phyloP scores from a whole-genome alignment of 176 grass and related monocot genomes.

The Oryza punctata region DNA sequence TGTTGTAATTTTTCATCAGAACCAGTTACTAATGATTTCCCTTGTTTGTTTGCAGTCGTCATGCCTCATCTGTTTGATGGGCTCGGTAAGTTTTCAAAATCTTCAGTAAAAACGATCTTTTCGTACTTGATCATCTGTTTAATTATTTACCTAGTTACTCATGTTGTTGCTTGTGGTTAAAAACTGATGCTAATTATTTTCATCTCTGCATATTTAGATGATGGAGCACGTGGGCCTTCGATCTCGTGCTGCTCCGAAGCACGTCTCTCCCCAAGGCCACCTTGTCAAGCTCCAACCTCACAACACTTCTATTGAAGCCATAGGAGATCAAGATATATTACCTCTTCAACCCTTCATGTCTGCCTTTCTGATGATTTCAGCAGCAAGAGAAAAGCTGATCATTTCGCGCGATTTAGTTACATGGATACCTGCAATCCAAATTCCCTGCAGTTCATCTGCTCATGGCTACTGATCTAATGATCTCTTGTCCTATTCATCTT shows the following conservation, averaged over 20 bases:
- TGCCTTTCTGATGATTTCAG: slow-evolving; percentile 15
- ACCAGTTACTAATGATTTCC: background rate
- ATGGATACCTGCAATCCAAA: slow-evolving; percentile 37
- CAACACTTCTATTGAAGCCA: slow-evolving; percentile 36
- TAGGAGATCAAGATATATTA: too few relatives aligned
- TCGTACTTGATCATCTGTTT: background rate
- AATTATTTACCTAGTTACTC: background rate
- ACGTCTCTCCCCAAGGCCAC: slow-evolving; percentile 65
- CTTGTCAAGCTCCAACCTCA: slow-evolving; percentile 74
- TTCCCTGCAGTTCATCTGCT: slow-evolving; percentile 9
- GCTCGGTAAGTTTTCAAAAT: slow-evolving; percentile 35
- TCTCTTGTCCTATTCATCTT: slow-evolving; percentile 5
- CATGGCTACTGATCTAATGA: background rate
- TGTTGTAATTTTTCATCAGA: background rate
- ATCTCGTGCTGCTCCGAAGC: slow-evolving; percentile 49
- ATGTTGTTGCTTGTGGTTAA: background rate
- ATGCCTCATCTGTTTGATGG: slow-evolving; percentile 80
- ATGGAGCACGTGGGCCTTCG: slow-evolving; percentile 67
- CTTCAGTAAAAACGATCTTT: background rate
- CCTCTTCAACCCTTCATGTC: background rate
- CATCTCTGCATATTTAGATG: slow-evolving; percentile 38
- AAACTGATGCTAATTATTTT: background rate
- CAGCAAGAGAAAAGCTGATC: background rate
- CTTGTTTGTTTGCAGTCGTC: slow-evolving; percentile 48
- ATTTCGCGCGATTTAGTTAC: background rate